Percentiles rank a stretch among this genome's conserved stretches.
Evolutionary conservation across 805 yeast species (phyloP).

Genomic region (Ogataea methanolica): DNA sequence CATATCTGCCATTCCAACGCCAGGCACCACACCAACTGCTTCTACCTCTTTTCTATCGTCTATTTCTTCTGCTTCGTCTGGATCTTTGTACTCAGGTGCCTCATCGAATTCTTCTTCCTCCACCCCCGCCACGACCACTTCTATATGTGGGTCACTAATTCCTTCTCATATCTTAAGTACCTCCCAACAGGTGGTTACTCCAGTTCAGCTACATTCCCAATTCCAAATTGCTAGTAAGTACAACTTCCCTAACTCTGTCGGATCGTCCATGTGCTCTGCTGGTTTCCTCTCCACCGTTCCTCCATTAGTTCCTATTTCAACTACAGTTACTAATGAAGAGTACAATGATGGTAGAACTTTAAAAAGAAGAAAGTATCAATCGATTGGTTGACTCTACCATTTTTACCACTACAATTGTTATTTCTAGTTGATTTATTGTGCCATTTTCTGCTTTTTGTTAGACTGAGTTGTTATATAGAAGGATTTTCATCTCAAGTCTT

Average conservation of each 20-base stretch:
- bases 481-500: no score
- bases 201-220: slow-evolving; percentile 9
- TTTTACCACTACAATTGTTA: no score
- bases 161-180: not conserved
- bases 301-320: not conserved
- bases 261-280: not conserved
- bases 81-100: slow-evolving; percentile 1
- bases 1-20: slow-evolving; percentile 22
- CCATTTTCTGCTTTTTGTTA: not conserved
- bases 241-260: not conserved
- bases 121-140: no score
- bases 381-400: no score
- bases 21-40: slow-evolving; percentile 28
- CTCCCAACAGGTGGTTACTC: slow-evolving; percentile 19
- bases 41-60: slow-evolving; percentile 10
- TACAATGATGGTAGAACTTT: slow-evolving; percentile 7
- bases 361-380: slow-evolving; percentile 10
- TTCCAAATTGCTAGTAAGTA: not conserved
- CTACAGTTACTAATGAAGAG: slow-evolving; percentile 1
- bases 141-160: not conserved
- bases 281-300: not conserved
- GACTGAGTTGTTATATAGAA: no score
- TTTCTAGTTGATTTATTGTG: not conserved
- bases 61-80: slow-evolving; percentile 1
- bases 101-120: not conserved